Percentiles rank a stretch among this genome's conserved stretches.
Evolutionary conservation across 352 stramenopile species (phyloP).

Genomic region (Peronospora tabacina): DNA sequence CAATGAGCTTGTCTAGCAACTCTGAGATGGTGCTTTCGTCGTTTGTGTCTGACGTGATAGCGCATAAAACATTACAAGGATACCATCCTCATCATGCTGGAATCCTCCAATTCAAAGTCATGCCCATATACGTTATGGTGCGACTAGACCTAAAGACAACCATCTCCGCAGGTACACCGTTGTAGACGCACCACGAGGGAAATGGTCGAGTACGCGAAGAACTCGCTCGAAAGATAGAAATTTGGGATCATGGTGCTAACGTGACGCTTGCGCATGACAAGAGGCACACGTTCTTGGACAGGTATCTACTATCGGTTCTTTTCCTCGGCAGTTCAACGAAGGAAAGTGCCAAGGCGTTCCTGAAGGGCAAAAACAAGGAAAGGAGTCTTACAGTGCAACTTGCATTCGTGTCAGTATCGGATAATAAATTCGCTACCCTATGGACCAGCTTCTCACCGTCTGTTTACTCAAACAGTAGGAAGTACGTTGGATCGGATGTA

Average conservation of each 20-base stretch:
- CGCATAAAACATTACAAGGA: conserved; percentile 7
- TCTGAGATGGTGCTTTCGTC: conserved; percentile 32
- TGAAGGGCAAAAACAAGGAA: conserved; percentile 51
- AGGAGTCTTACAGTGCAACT: conserved; percentile 46
- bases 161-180: conserved; percentile 33
- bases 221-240: conserved; percentile 58
- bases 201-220: conserved; percentile 70
- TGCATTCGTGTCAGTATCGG: conserved; percentile 49
- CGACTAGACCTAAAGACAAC: conserved; percentile 57
- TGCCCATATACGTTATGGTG: conserved; percentile 45
- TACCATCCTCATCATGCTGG: conserved; percentile 1
- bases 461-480: conserved; percentile 39
- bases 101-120: neutral
- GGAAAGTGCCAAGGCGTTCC: conserved; percentile 55
- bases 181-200: conserved; percentile 51
- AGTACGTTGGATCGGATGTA: conserved; percentile 34
- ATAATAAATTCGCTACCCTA: conserved; percentile 57
- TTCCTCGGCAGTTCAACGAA: conserved; percentile 59
- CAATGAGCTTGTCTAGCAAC: conserved; percentile 60
- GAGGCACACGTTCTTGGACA: conserved; percentile 51
- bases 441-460: conserved; percentile 47
- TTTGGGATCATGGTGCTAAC: conserved; percentile 19
- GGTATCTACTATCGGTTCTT: conserved; percentile 49
- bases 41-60: conserved; percentile 13
- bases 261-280: conserved; percentile 41